Evolutionary conservation across 805 yeast genomes (phyloP), one percentile per base, ranked within the genome.

Genomic region (Suhomyces prunicola): DNA sequence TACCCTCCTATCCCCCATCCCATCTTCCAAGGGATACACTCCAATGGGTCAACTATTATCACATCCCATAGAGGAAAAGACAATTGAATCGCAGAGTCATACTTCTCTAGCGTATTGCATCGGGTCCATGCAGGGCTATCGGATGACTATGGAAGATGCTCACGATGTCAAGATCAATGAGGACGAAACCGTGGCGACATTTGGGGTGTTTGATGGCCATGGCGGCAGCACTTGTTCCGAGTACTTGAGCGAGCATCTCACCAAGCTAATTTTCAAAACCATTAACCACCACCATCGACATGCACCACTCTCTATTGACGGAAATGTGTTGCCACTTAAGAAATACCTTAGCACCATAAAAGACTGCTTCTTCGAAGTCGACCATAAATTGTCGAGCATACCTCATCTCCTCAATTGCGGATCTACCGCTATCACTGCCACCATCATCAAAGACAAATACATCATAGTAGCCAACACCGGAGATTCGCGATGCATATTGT

Each of bases 151-250:
- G 83, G 93, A 87, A 62, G 93, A 87, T 69, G 88, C 90, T 4
- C 87, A 84, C 66, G 76, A 82, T 55, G 80, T 83, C 19, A 62
- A 77, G 41, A 72, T 80, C 46, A 78, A 74, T 53, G 78, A 75
- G 48, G 74, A 72, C 54, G 75, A 72, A 31, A 46, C 69, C 10
- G 57, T 72, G 27, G 72, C 81, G 10, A 76, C 87, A 2, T 86
- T 85, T 65, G 90, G 87, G 0, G 87, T 88, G 1, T 88, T 86
- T 67, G 96, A 88, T 67, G 96, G 96, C 2, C 96, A 88, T 66
- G 96, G 96, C 2, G 92, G 93, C 13, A 74, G 79, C 5, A 78
- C 79, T 24, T 78, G 87, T 22, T 84, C 92, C 1, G 76, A 75
- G 35, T 81, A 72, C 56, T 67, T 87, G 4, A 75, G 84, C 42